These are phyloP conservation scores for Rhizopogon vesiculosus DNA, from an alignment of 768 basidiomycete species.

Conservation along the genomic window DNA sequence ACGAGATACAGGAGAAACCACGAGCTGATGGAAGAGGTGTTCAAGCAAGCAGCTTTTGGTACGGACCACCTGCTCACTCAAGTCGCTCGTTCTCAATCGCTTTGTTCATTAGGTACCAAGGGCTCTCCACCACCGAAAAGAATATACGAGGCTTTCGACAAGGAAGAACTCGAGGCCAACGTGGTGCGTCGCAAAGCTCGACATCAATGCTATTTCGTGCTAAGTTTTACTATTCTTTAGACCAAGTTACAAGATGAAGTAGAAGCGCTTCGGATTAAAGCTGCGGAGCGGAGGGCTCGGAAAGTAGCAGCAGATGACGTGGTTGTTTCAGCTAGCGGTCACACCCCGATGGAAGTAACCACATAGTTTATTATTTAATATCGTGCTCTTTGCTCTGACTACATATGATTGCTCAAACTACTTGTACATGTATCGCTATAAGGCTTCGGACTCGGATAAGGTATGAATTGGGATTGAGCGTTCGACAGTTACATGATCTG, in stretches of 20 bases:
- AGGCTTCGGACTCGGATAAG: neutral
- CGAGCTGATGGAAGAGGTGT: slow-evolving; percentile 81
- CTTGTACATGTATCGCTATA: neutral
- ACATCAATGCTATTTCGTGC: neutral
- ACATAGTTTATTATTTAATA: slow-evolving; percentile 6
- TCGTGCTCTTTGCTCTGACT: neutral
- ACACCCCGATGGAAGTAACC: slow-evolving; percentile 25
- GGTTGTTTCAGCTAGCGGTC: slow-evolving; percentile 22
- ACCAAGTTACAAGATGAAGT: slow-evolving; percentile 56
- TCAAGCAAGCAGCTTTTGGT: slow-evolving; percentile 68
- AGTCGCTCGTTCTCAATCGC: slow-evolving; percentile 9
- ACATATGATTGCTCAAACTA: too few species aligned
- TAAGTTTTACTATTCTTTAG: slow-evolving; percentile 27
- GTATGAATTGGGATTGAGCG: neutral
- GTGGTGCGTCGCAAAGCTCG: slow-evolving; percentile 33
- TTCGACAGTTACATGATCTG: neutral
- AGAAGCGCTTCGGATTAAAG: slow-evolving; percentile 45
- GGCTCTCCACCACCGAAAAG: slow-evolving; percentile 31
- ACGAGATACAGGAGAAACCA: slow-evolving; percentile 77
- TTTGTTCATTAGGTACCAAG: slow-evolving; percentile 36
- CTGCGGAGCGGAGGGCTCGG: slow-evolving; percentile 39
- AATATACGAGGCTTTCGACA: slow-evolving; percentile 60
- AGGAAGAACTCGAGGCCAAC: slow-evolving; percentile 52
- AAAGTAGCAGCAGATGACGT: slow-evolving; percentile 23
- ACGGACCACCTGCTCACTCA: neutral